Evolutionary conservation across 345 rosid species (phyloP).

Genomic region (Euclidium syriacum): DNA sequence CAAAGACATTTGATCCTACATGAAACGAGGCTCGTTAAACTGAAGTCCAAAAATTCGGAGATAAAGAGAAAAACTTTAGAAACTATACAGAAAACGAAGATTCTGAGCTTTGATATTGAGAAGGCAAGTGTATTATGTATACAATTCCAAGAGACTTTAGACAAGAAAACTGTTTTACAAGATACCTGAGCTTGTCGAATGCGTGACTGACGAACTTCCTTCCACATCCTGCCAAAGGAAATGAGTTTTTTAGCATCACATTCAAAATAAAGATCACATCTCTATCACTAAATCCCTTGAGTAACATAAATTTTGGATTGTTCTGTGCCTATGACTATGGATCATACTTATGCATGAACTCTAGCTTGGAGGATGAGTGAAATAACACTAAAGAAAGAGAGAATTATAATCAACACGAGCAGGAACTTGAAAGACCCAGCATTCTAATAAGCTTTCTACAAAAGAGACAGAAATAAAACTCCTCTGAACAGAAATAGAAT

Average conservation of each 20-base stretch:
- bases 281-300: neutral
- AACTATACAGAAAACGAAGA: neutral
- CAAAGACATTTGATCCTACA: constrained; percentile 38
- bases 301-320: neutral
- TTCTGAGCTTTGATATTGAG: neutral
- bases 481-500: neutral
- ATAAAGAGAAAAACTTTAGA: neutral
- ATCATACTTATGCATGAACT: neutral
- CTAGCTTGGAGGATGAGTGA: neutral
- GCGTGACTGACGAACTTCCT: constrained; percentile 25
- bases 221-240: constrained; percentile 43
- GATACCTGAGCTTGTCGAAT: constrained; percentile 24
- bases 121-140: neutral
- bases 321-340: neutral
- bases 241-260: neutral
- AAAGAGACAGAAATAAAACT: neutral
- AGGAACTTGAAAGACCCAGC: neutral
- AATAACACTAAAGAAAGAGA: neutral
- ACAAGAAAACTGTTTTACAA: neutral
- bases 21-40: neutral
- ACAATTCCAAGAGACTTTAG: neutral
- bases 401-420: neutral
- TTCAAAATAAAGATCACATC: neutral
- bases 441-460: no score
- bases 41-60: neutral